Evolutionary conservation across 2,329 filamentous ascomycete species (phyloP).

Genomic region (Byssochlamys sp.): DNA sequence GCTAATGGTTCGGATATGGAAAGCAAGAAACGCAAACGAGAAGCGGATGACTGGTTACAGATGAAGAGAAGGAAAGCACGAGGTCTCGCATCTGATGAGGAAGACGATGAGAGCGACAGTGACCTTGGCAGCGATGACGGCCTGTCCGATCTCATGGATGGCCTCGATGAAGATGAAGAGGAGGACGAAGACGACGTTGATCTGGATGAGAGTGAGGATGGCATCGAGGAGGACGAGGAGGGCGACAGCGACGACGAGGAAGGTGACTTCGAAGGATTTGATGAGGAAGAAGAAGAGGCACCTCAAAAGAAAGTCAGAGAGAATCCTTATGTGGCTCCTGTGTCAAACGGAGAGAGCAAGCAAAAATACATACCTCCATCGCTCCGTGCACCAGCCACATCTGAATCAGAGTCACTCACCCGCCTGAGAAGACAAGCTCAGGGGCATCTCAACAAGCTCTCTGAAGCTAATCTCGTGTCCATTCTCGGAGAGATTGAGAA

Average conservation of each 20-base stretch:
- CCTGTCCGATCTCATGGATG: slow-evolving; percentile 11
- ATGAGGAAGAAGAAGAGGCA: slow-evolving; percentile 30
- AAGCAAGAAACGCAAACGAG: slow-evolving; percentile 48
- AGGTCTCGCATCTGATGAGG: slow-evolving; percentile 17
- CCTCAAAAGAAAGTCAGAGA: slow-evolving; percentile 52
- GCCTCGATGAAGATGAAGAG: slow-evolving; percentile 20
- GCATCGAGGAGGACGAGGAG: slow-evolving; percentile 16
- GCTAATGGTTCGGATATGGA: slow-evolving; percentile 46
- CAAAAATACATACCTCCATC: slow-evolving; percentile 85
- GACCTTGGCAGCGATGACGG: slow-evolving; percentile 25
- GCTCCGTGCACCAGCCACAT: slow-evolving; percentile 53
- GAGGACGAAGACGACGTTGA: slow-evolving; percentile 24
- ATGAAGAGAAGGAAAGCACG: slow-evolving; percentile 48
- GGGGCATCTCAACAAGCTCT: slow-evolving; percentile 83
- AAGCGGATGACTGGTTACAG: slow-evolving; percentile 53
- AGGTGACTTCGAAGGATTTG: slow-evolving; percentile 25
- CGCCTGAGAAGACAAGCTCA: slow-evolving; percentile 72
- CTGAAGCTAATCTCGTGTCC: slow-evolving; percentile 77
- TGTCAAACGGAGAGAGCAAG: slow-evolving; percentile 34
- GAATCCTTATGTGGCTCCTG: slow-evolving; percentile 80
- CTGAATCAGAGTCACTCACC: slow-evolving; percentile 56
- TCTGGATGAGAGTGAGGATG: slow-evolving; percentile 15
- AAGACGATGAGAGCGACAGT: slow-evolving; percentile 17
- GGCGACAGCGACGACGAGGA: slow-evolving; percentile 26
- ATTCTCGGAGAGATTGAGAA: slow-evolving; percentile 75